A percentile compares a stretch with the other conserved stretches of the same genome.
These are phyloP conservation scores for Penicillium lividum DNA, from an alignment of 495 filamentous ascomycete species.

Conservation along the genomic window DNA sequence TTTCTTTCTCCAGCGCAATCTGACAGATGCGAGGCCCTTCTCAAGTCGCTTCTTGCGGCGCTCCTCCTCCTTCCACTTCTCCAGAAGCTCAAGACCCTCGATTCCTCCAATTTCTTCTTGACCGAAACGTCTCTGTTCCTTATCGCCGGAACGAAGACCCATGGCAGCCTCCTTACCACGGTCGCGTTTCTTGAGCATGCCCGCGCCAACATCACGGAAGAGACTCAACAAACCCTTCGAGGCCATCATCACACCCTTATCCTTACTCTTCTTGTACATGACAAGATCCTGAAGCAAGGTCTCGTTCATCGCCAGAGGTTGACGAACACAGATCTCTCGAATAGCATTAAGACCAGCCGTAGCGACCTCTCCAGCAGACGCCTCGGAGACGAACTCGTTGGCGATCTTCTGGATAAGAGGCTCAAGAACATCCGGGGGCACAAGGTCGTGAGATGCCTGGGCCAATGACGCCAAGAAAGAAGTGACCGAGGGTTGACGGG, in stretches of 20 bases:
- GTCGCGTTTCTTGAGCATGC: constrained; percentile 86
- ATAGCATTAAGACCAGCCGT: constrained; percentile 94
- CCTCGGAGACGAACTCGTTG: constrained; percentile 97
- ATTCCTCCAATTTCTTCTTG: constrained; percentile 80
- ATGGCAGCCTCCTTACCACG: constrained; percentile 95
- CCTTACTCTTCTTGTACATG: constrained; percentile 94
- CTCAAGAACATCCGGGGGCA: constrained; percentile 91
- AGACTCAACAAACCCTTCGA: constrained; percentile 86
- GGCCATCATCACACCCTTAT: constrained; percentile 98
- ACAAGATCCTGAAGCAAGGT: constrained; percentile 95
- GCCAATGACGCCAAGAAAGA: constrained; percentile 92
- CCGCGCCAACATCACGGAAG: constrained; percentile 85
- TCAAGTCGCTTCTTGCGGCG: constrained; percentile 68
- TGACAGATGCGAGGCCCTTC: constrained; percentile 57
- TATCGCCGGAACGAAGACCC: constrained; percentile 66
- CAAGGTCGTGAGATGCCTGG: constrained; percentile 85
- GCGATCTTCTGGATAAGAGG: constrained; percentile 93
- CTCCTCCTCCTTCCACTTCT: constrained; percentile 92
- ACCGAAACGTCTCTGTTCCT: constrained; percentile 72
- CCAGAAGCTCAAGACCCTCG: constrained; percentile 88
- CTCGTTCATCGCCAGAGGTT: constrained; percentile 93
- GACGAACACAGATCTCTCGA: constrained; percentile 86
- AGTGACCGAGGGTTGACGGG: constrained; percentile 88
- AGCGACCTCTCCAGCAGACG: constrained; percentile 84
- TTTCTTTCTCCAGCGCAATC: constrained; percentile 29